phyloP scores from a whole-genome alignment of 495 filamentous ascomycete species.

The Annulohypoxylon bovei region DNA sequence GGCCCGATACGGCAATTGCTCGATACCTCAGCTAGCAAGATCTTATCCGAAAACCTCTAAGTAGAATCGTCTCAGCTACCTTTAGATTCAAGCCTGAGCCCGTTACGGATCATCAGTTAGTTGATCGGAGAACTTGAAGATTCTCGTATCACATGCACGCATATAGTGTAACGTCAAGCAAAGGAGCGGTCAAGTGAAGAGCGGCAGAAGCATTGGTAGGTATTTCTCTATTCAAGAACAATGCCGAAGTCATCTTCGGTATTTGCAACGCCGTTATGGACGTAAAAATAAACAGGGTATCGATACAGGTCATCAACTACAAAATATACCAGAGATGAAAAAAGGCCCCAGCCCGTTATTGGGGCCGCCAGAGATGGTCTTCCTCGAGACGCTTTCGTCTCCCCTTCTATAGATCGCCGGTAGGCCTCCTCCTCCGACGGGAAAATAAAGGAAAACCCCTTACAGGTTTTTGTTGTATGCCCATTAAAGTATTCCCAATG shows the following conservation, averaged over 20 bases:
- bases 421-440: slow-evolving; percentile 3
- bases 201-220: slow-evolving; percentile 10
- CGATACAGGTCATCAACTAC: slow-evolving; percentile 37
- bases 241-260: slow-evolving; percentile 18
- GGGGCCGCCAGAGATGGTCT: slow-evolving; percentile 8
- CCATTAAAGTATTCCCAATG: slow-evolving; percentile 37
- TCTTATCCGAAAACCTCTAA: not conserved
- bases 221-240: slow-evolving; percentile 28
- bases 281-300: slow-evolving; percentile 35
- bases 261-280: slow-evolving; percentile 21
- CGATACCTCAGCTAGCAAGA: not conserved
- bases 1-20: not conserved
- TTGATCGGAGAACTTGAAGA: not conserved
- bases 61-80: not conserved
- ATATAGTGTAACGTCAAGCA: not conserved
- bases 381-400: slow-evolving; percentile 1
- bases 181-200: not conserved
- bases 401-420: slow-evolving; percentile 34
- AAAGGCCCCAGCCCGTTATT: not conserved
- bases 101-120: not conserved
- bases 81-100: not conserved
- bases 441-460: not conserved
- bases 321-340: slow-evolving; percentile 28
- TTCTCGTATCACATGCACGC: no score
- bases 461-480: slow-evolving; percentile 27